Evolutionary conservation across 1,284 basidiomycete genomes (phyloP), one percentile per base, ranked within the genome.

Genomic region (Malassezia nana): DNA sequence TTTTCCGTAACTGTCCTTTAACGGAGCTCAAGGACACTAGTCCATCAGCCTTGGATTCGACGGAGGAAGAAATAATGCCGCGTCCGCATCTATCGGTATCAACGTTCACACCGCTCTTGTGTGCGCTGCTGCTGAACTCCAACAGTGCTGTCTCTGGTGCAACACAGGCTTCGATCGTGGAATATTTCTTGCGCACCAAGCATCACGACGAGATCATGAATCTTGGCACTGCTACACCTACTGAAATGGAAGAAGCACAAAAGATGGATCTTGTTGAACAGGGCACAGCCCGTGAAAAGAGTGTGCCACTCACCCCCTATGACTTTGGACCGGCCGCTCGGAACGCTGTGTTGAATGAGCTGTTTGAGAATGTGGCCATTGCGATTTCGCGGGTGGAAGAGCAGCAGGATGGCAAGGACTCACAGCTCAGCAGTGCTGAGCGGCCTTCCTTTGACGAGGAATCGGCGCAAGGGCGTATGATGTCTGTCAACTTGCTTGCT

Each of bases 401-500:
- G 50, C 42, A 56, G 53, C 44, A 51, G 39, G 40, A 55, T 44
- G 46, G 53, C 30, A 50, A 62, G 20, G 35, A 20, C 18, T 29
- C 43, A 13, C 24, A 32, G 1, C 2, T 32, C 18, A 22, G 28
- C 13, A 20, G 20, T 13, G 13, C 18, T 22, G 45, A 47, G 12
- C 45, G 45, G 5, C 7, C 13, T 16, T 26, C 45, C 18, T 47
- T 47, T 22, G 68, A 74, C 22, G 77, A 80, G 45, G 88, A 92
- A 70, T 87, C 86, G 12, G 83, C 86, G 1, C 81, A 91, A 15
- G 91, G 90, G 3, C 81, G 89, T 54, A 79, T 92, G 50, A 87
- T 88, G 6, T 89, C 89, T 57, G 89, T 95, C 84, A 90, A 87
- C 69, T 77, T 96, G 52, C 87, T 95, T 76, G 88, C 87, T 30